Percentiles rank a stretch among this genome's conserved stretches.
phyloP scores from a whole-genome alignment of 805 yeast genomes.

The Teunomyces cretensis region DNA sequence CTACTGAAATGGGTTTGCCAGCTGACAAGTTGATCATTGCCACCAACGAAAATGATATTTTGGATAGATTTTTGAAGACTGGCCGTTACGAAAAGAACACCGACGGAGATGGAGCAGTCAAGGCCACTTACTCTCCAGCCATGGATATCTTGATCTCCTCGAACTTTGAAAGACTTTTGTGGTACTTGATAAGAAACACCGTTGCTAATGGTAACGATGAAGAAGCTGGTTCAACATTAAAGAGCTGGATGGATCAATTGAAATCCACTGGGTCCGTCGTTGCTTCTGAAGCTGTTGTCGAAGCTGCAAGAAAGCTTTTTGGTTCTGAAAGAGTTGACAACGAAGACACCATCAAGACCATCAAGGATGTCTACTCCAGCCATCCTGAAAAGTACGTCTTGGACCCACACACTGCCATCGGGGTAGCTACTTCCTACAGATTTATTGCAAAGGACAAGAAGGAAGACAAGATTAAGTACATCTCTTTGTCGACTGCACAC shows the following conservation, averaged over 20 bases:
- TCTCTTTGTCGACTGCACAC: constrained; percentile 94
- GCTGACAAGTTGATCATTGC: constrained; percentile 85
- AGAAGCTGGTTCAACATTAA: constrained; percentile 73
- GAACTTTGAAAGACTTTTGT: constrained; percentile 92
- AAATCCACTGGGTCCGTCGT: constrained; percentile 73
- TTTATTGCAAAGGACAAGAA: constrained; percentile 51
- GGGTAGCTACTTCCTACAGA: constrained; percentile 75
- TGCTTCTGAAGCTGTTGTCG: constrained; percentile 64
- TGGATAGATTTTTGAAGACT: constrained; percentile 85
- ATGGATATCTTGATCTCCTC: constrained; percentile 97
- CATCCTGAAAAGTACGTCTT: constrained; percentile 69
- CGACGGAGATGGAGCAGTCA: constrained; percentile 48
- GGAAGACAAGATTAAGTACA: constrained; percentile 43
- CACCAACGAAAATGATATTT: constrained; percentile 92
- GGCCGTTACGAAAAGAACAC: constrained; percentile 79
- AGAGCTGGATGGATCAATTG: constrained; percentile 75
- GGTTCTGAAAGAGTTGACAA: constrained; percentile 80
- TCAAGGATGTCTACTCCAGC: constrained; percentile 64
- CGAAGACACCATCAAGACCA: constrained; percentile 74
- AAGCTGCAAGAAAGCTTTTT: constrained; percentile 67
- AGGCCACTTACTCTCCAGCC: constrained; percentile 93
- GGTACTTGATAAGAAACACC: constrained; percentile 86
- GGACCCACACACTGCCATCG: constrained; percentile 97
- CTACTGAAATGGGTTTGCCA: constrained; percentile 94
- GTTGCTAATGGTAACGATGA: constrained; percentile 49